Evolutionary conservation across 73 alveolate genomes (phyloP), one percentile per base, ranked within the genome.

Genomic region (Symbiodinium natans): DNA sequence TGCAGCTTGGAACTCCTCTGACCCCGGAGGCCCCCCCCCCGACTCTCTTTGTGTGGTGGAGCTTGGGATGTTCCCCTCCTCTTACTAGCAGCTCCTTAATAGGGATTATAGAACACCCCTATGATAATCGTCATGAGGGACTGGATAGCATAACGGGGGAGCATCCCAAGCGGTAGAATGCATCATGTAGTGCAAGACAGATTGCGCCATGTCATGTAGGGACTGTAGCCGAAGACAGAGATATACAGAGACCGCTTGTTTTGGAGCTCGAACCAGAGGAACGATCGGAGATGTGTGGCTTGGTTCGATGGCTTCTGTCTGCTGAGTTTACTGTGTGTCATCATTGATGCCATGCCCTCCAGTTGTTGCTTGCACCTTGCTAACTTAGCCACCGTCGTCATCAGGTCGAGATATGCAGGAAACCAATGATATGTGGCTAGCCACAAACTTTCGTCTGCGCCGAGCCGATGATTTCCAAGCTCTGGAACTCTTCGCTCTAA

Each of bases 381-480:
- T 33, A 21, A 4, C 10, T 8, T 6, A 25, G 36, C 82, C 82
- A 8, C 82, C 4, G 36, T n/a, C 36, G 4, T n/a, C 82, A 63
- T 27, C 80, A 63, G 80, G 80, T 63, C 80, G 80, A 9, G 80
- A 63, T 36, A 63, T 63, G 80, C 80, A 36, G 80, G 80, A 63
- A 11, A 63, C 40, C 40, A 63, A 63, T n/a, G 80, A 63, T 36
- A 63, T 63, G 80, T 63, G 80, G 80, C 36, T 63, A 8, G 80
- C 80, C 80, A 63, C 80, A n/a, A 63, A 63, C 36, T 29, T 90
- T 77, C 97, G 97, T 9, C 54, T 90, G 89, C 87, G 97, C 43
- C 80, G 80, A 7, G 97, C 97, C 27, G 88, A 90, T 4, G 97
- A 90, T 41, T 90, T 90, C 52, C 97, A 90, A 42, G 87, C 89